Percentiles rank a stretch among this genome's conserved stretches.
These are phyloP conservation scores for Flammula alnicola DNA, from an alignment of 1,284 basidiomycete genomes.

Conservation along the genomic window DNA sequence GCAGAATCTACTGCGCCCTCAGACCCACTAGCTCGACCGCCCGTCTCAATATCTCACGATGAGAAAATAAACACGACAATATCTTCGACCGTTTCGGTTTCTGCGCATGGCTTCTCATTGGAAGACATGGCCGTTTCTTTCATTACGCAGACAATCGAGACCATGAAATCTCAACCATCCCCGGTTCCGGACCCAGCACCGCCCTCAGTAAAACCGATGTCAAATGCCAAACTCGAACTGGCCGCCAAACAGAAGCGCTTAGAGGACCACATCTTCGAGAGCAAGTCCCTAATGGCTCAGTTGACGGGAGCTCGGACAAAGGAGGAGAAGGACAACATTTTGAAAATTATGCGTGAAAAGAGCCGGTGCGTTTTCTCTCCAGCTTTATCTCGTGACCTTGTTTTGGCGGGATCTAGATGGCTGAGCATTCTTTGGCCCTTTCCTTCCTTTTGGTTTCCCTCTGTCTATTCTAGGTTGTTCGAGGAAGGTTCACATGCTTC, in stretches of 20 bases:
- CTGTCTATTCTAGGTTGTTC: conserved; percentile 21
- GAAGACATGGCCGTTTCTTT: conserved; percentile 58
- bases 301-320: conserved; percentile 58
- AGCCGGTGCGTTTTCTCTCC: conserved; percentile 41
- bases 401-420: conserved; percentile 11
- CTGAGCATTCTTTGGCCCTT: conserved; percentile 11
- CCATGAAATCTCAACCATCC: conserved; percentile 33
- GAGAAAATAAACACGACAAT: conserved; percentile 2
- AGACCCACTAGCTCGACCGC: conserved; percentile 8
- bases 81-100: conserved; percentile 14
- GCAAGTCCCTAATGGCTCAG: conserved; percentile 66
- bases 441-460: conserved; percentile 7
- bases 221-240: conserved; percentile 31
- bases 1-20: conserved; percentile 5
- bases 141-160: conserved; percentile 58
- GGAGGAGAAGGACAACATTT: conserved; percentile 64
- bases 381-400: conserved; percentile 16
- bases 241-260: conserved; percentile 58
- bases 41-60: conserved; percentile 4
- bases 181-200: conserved; percentile 7
- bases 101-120: conserved; percentile 34
- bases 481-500: conserved; percentile 19
- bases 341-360: conserved; percentile 57
- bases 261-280: conserved; percentile 71
- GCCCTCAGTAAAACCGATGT: conserved; percentile 1